phyloP scores from a whole-genome alignment of 2,329 filamentous ascomycete species.

The Leptographium wingfieldii region DNA sequence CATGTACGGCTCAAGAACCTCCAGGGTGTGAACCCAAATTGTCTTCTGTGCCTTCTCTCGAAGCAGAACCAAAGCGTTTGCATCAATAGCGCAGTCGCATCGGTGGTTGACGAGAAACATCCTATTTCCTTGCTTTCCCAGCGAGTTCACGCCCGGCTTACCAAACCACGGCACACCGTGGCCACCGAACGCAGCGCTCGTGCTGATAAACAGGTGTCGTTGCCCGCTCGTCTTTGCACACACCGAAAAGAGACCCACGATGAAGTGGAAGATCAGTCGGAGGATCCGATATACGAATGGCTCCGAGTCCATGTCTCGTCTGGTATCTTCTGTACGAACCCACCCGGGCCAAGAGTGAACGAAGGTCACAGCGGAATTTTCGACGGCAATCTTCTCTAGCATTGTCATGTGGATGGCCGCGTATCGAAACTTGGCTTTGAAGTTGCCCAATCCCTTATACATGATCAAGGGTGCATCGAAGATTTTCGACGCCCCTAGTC shows the following conservation, averaged over 20 bases:
- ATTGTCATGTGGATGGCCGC: constrained; percentile 18
- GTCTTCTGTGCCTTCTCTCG: constrained; percentile 18
- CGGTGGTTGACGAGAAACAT: constrained; percentile 22
- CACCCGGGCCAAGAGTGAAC: constrained; percentile 23
- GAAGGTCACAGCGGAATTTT: constrained; percentile 20
- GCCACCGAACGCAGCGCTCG: constrained; percentile 23
- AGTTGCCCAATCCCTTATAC: constrained; percentile 18
- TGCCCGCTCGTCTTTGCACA: constrained; percentile 22
- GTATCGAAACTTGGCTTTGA: constrained; percentile 21
- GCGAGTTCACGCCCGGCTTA: constrained; percentile 7
- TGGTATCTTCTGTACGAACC: constrained; percentile 12
- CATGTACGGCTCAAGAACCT: constrained; percentile 15
- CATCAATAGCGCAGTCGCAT: constrained; percentile 19
- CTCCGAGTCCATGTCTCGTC: constrained; percentile 16
- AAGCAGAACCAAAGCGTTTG: constrained; percentile 16
- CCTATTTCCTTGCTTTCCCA: no score
- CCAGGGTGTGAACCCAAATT: constrained; percentile 22
- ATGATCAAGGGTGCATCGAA: constrained; percentile 23
- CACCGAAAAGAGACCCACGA: constrained; percentile 18
- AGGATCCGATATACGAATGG: constrained; percentile 18
- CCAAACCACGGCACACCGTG: constrained; percentile 21
- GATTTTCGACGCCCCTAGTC: constrained; percentile 17
- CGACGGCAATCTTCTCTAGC: constrained; percentile 20
- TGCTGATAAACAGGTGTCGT: constrained; percentile 22
- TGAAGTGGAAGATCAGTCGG: constrained; percentile 20